phyloP scores from a whole-genome alignment of 1,139 yeast genomes.

The Yamadazyma friedrichii region DNA sequence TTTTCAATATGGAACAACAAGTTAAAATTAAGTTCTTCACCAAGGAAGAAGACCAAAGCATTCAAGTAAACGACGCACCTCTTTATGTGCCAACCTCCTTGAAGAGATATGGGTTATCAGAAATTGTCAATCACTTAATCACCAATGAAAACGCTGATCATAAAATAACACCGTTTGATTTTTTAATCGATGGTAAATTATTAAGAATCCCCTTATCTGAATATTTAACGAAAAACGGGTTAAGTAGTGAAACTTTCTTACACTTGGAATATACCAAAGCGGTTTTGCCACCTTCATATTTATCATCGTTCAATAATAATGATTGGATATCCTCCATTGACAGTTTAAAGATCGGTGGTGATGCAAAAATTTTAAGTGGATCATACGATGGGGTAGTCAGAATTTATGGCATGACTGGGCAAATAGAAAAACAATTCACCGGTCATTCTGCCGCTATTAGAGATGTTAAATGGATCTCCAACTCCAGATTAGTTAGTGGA shows the following conservation, averaged over 20 bases:
- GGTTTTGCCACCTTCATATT: slow-evolving; percentile 86
- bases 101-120: slow-evolving; percentile 89
- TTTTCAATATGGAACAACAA: slow-evolving; percentile 33
- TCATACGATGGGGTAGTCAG: slow-evolving; percentile 94
- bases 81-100: slow-evolving; percentile 82
- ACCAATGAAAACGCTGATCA: slow-evolving; percentile 38
- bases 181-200: slow-evolving; percentile 80
- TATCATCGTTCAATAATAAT: slow-evolving; percentile 86
- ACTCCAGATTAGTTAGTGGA: slow-evolving; percentile 75
- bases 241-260: slow-evolving; percentile 78
- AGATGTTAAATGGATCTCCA: slow-evolving; percentile 74
- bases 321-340: slow-evolving; percentile 93
- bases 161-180: slow-evolving; percentile 84
- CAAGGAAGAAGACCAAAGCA: slow-evolving; percentile 71
- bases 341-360: slow-evolving; percentile 38
- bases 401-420: slow-evolving; percentile 84
- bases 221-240: slow-evolving; percentile 70
- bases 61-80: slow-evolving; percentile 80
- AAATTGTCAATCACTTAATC: slow-evolving; percentile 87
- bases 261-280: slow-evolving; percentile 89
- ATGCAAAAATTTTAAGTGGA: slow-evolving; percentile 71
- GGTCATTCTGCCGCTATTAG: slow-evolving; percentile 90
- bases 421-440: slow-evolving; percentile 72
- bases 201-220: slow-evolving; percentile 77
- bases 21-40: slow-evolving; percentile 83